A percentile compares a stretch with the other conserved stretches of the same genome.
Evolutionary conservation across 306 rosid species (phyloP).

Genomic region (Adenanthera pavonina): DNA sequence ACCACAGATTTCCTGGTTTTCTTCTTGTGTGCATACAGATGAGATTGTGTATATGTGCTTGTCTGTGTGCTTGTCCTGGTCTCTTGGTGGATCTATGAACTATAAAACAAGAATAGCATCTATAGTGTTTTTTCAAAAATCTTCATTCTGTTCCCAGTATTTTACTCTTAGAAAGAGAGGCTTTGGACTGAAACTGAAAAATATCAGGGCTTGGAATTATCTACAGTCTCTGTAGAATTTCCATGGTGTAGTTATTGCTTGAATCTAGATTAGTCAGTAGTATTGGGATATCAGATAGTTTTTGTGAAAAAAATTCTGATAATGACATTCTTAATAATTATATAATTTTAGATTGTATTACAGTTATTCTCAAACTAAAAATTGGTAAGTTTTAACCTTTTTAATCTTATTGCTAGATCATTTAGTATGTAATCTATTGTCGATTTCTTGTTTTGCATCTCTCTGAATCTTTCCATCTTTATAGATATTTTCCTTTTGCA

Average conservation of each 20-base stretch:
- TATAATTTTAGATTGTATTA: constrained; percentile 18
- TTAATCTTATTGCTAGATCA: not conserved
- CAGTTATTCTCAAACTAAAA: not conserved
- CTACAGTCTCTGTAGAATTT: constrained; percentile 20
- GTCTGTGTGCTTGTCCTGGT: not conserved
- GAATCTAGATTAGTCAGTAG: no score
- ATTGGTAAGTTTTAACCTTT: not conserved
- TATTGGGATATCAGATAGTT: no score
- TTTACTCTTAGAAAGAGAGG: not conserved
- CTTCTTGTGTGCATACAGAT: not conserved
- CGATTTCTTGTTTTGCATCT: constrained; percentile 21
- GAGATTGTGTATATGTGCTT: not conserved
- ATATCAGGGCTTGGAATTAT: constrained; percentile 26
- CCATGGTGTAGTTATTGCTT: constrained; percentile 11
- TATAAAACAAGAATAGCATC: not conserved
- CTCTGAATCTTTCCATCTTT: constrained; percentile 21
- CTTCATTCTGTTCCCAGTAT: not conserved
- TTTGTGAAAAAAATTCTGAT: constrained; percentile 4
- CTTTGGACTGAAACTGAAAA: constrained; percentile 29
- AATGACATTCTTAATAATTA: constrained; percentile 15
- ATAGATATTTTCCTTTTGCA: constrained; percentile 27
- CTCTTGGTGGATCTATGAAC: not conserved
- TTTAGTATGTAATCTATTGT: not conserved
- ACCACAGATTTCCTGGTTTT: not conserved
- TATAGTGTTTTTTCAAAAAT: constrained; percentile 10